phyloP scores from a whole-genome alignment of 2,329 filamentous ascomycete genomes.

The Aspergillus jensenii region DNA sequence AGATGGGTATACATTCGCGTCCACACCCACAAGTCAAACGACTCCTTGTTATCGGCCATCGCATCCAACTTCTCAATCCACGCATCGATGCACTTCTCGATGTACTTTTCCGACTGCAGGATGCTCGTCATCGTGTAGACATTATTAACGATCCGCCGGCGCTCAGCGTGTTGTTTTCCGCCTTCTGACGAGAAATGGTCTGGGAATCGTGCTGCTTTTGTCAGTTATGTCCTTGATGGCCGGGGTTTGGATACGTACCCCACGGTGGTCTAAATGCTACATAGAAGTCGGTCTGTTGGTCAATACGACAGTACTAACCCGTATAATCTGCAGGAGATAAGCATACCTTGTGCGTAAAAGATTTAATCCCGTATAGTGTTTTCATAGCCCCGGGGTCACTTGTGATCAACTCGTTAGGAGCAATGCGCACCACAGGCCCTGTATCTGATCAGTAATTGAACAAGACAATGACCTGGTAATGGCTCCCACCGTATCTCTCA shows the following conservation, averaged over 20 bases:
- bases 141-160: slow-evolving; percentile 24
- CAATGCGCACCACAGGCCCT: too few relatives aligned
- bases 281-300: not conserved
- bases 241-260: too few relatives aligned
- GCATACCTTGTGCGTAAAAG: too few relatives aligned
- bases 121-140: slow-evolving; percentile 28
- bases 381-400: too few relatives aligned
- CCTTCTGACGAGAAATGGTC: slow-evolving; percentile 25
- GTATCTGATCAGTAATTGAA: too few relatives aligned
- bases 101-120: slow-evolving; percentile 26
- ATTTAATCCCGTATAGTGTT: too few relatives aligned
- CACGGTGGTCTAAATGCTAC: not conserved
- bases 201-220: slow-evolving; percentile 16
- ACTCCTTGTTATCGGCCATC: slow-evolving; percentile 12
- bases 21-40: slow-evolving; percentile 27
- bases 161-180: slow-evolving; percentile 25
- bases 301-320: too few relatives aligned
- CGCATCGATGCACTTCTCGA: slow-evolving; percentile 24
- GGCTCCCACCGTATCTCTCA: too few relatives aligned
- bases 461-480: too few relatives aligned
- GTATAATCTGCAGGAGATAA: too few relatives aligned
- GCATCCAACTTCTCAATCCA: slow-evolving; percentile 20
- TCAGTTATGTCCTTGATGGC: not conserved
- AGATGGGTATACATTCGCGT: slow-evolving; percentile 21
- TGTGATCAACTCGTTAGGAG: too few relatives aligned